A percentile compares a stretch with the other conserved stretches of the same genome.
phyloP scores from a whole-genome alignment of 257 asterid genomes.

The Voacanga thouarsii region DNA sequence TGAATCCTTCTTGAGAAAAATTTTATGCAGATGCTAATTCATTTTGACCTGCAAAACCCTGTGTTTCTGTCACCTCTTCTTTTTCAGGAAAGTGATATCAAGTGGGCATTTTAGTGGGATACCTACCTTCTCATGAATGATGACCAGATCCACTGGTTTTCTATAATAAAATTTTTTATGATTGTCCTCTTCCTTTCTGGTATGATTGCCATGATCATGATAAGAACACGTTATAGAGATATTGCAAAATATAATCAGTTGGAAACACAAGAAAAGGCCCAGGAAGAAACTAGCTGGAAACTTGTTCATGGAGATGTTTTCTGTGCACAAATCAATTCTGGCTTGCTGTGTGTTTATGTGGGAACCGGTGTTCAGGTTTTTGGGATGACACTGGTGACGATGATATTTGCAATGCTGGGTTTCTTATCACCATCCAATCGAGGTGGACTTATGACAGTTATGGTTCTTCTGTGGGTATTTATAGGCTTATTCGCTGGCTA shows the following conservation, averaged over 20 bases:
- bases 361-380: constrained; percentile 81
- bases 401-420: constrained; percentile 78
- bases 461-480: constrained; percentile 90
- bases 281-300: too few species aligned
- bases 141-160: constrained; percentile 93
- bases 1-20: constrained; percentile 1
- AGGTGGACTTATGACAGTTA: constrained; percentile 91
- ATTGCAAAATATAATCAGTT: too few species aligned
- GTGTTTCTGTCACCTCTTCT: constrained; percentile 16
- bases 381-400: constrained; percentile 83
- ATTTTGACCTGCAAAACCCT: background rate
- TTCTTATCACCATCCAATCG: constrained; percentile 89
- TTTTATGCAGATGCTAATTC: background rate
- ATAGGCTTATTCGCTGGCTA: constrained; percentile 87
- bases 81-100: constrained; percentile 65
- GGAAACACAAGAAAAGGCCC: too few species aligned
- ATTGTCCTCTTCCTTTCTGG: constrained; percentile 93
- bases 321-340: too few species aligned
- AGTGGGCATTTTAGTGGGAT: constrained; percentile 97
- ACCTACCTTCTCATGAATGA: constrained; percentile 92
- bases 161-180: constrained; percentile 87
- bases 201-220: constrained; percentile 95
- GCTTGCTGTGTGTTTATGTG: too few species aligned
- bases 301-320: too few species aligned
- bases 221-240: constrained; percentile 86